These are phyloP conservation scores for Cutaneotrichosporon sp. DNA, from an alignment of 1,284 basidiomycete species.

Conservation along the genomic window DNA sequence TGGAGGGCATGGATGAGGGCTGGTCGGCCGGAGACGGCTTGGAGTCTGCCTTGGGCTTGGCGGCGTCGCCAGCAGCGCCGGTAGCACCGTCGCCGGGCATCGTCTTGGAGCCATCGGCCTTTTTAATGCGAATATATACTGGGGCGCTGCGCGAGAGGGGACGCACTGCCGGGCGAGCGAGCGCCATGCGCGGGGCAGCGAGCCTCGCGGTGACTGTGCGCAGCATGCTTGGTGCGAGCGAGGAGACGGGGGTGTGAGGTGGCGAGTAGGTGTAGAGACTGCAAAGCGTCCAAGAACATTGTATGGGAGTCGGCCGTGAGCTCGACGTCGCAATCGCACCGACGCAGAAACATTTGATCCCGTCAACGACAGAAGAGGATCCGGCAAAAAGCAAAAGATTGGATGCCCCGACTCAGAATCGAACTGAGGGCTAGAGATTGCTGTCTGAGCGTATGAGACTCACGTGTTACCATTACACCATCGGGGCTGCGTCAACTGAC, in stretches of 20 bases:
- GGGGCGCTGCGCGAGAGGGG: conserved; percentile 9
- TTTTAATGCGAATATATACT: conserved; percentile 15
- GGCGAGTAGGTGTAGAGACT: background rate
- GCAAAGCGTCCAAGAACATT: background rate
- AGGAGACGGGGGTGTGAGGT: background rate
- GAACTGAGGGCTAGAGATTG: conserved; percentile 13
- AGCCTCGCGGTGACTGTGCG: conserved; percentile 12
- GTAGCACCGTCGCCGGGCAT: background rate
- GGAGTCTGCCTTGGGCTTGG: background rate
- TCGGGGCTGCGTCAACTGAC: background rate
- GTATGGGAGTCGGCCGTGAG: background rate
- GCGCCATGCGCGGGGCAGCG: background rate
- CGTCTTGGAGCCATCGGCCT: conserved; percentile 13
- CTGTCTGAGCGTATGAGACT: conserved; percentile 3
- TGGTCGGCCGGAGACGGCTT: conserved; percentile 29
- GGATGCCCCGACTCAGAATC: conserved; percentile 11
- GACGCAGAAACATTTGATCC: conserved; percentile 6
- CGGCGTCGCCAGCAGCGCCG: background rate
- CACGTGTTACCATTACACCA: conserved; percentile 13
- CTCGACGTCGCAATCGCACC: background rate
- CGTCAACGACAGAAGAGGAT: too few species aligned
- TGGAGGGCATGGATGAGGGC: conserved; percentile 27
- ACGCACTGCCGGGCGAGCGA: background rate
- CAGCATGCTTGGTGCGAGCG: conserved; percentile 7
- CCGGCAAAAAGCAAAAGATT: conserved; percentile 2